Base-by-base conservation (phyloP, 768 basidiomycete species). In the Pisolithus orientalis region DNA sequence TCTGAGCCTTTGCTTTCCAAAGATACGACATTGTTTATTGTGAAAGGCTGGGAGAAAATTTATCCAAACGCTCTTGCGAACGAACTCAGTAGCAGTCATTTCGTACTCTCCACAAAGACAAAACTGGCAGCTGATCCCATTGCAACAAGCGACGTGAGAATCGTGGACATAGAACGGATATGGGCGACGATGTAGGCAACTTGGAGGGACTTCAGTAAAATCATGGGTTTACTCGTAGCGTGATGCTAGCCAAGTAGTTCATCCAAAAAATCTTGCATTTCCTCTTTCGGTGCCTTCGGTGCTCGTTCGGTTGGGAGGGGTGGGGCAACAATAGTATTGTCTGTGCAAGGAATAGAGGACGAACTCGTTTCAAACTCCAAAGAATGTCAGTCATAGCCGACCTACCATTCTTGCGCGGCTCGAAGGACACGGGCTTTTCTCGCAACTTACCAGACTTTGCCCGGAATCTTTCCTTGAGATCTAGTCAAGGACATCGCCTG, bases 251-350 rank as follows among this genome's bases (percentile, higher is more conserved):
- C 64, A 9, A 88, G 61, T 3, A 88, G 62, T 37, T 86, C 84
- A 53, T 88, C 86, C 28, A 88, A 66, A 59, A 85, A 89, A 42
- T 81, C 83, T 65, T 88, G 78, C 83, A 89, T 82, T 49, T 81
- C 75, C 34, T 68, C 70, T 57, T 79, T 80, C n/a, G 75, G 70
- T 45, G 63, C 47, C 63, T 75, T 70, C 51, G 61, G 40, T 4
- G 47, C 14, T 21, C 34, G 39, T 21, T 72, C 72, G 0, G 67
- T 66, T 0, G 80, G 82, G 9, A 85, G 69, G 4, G 79, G 79
- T 2, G 84, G 83, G 0, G 82, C 79, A 16, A 72, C 52, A 34
- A 64, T 47, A 4, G 58, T 57, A 57, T 61, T 66, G 63, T 62
- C 73, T 72, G 56, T 53, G 24, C 45, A 50, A 47, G 10, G 25